Percentiles rank a stretch among this genome's conserved stretches.
These are phyloP conservation scores for Fusarium sp. DNA, from an alignment of 2,329 filamentous ascomycete species.

Conservation along the genomic window DNA sequence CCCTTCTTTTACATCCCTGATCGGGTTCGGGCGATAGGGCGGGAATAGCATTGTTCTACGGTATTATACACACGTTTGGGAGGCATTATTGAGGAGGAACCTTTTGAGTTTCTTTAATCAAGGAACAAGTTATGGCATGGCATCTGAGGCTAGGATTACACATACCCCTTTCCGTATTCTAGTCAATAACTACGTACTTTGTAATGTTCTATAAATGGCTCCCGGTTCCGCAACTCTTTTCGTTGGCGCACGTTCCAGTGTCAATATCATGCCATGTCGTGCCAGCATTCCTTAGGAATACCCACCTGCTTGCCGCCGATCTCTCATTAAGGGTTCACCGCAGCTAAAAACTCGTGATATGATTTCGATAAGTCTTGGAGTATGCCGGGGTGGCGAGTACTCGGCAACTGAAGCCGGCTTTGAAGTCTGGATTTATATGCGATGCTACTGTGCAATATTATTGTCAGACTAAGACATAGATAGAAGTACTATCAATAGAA, in stretches of 20 bases:
- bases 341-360: conserved; percentile 10
- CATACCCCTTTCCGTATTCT: conserved; percentile 47
- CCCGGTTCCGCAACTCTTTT: background rate
- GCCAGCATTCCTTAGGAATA: conserved; percentile 14
- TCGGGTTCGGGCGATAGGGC: conserved; percentile 3
- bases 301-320: conserved; percentile 10
- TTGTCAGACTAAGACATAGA: background rate
- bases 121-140: conserved; percentile 19
- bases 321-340: conserved; percentile 11
- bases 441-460: background rate
- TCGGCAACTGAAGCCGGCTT: conserved; percentile 6
- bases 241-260: conserved; percentile 4
- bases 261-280: conserved; percentile 22
- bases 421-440: background rate
- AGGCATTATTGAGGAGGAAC: conserved; percentile 1
- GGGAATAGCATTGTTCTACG: conserved; percentile 26
- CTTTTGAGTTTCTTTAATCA: conserved; percentile 14
- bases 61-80: conserved; percentile 5
- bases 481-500: background rate
- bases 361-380: background rate
- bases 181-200: conserved; percentile 37
- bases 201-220: conserved; percentile 33
- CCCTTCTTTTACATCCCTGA: conserved; percentile 18
- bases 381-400: background rate
- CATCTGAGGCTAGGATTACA: conserved; percentile 41